phyloP scores from a whole-genome alignment of 1,139 yeast species.

The Geotrichum armillariae region DNA sequence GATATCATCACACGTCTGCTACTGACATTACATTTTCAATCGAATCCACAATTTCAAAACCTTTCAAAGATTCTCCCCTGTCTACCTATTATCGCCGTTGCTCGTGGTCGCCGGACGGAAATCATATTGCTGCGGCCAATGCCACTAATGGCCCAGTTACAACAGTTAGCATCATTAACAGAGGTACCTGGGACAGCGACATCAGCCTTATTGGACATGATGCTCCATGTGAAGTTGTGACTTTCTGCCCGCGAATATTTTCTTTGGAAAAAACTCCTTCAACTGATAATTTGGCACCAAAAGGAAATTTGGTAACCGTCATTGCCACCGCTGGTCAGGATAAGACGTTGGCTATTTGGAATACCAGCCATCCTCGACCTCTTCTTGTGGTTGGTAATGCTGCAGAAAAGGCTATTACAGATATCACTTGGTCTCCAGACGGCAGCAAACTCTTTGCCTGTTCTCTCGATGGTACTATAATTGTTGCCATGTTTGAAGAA shows the following conservation, averaged over 20 bases:
- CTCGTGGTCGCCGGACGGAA: slow-evolving; percentile 99
- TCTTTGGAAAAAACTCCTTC: slow-evolving; percentile 23
- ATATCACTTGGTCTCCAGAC: slow-evolving; percentile 79
- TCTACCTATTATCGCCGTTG: slow-evolving; percentile 90
- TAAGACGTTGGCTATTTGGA: slow-evolving; percentile 83
- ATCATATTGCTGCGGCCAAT: slow-evolving; percentile 92
- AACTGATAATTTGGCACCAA: slow-evolving; percentile 1
- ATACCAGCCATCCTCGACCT: slow-evolving; percentile 72
- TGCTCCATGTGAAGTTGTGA: slow-evolving; percentile 93
- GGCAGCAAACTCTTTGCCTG: slow-evolving; percentile 72
- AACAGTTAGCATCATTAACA: slow-evolving; percentile 79
- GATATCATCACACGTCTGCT: slow-evolving; percentile 56
- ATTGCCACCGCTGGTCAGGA: slow-evolving; percentile 90
- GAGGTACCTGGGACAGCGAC: slow-evolving; percentile 93
- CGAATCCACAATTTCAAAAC: slow-evolving; percentile 79
- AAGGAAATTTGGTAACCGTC: slow-evolving; percentile 48
- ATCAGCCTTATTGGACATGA: slow-evolving; percentile 92
- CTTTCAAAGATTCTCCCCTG: slow-evolving; percentile 85
- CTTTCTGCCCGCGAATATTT: slow-evolving; percentile 80
- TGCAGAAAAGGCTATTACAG: slow-evolving; percentile 63
- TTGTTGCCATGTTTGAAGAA: slow-evolving; percentile 65
- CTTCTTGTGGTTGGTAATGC: slow-evolving; percentile 67
- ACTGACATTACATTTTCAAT: slow-evolving; percentile 68
- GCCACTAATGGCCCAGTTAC: slow-evolving; percentile 97
- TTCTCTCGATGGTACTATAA: slow-evolving; percentile 83